phyloP scores from a whole-genome alignment of 306 rosid species.

The Dalbergia cochinchinensis region DNA sequence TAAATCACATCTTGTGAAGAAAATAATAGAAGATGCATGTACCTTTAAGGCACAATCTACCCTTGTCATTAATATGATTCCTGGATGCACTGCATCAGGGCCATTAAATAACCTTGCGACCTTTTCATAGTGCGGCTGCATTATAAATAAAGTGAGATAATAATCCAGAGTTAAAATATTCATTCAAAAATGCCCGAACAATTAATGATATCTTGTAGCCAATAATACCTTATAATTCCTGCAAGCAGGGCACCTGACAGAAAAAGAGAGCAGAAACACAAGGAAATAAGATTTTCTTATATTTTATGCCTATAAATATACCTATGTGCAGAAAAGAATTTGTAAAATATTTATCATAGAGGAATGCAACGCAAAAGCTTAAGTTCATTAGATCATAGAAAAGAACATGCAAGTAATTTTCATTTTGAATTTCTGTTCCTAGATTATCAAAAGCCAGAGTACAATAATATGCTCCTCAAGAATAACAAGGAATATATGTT shows the following conservation, averaged over 20 bases:
- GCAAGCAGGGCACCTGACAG: constrained; percentile 96
- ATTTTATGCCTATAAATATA: constrained; percentile 15
- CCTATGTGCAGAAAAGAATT: constrained; percentile 20
- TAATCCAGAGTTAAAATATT: constrained; percentile 29
- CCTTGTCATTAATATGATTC: constrained; percentile 84
- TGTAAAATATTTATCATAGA: constrained; percentile 22
- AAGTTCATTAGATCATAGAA: background rate
- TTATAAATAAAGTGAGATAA: constrained; percentile 32
- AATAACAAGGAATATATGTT: background rate
- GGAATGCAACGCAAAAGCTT: constrained; percentile 18
- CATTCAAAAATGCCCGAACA: background rate
- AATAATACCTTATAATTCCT: constrained; percentile 88
- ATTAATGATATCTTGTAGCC: constrained; percentile 14
- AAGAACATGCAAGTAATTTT: background rate
- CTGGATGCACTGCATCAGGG: constrained; percentile 93
- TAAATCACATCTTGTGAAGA: constrained; percentile 11
- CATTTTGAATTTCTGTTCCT: background rate
- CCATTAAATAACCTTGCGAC: constrained; percentile 98
- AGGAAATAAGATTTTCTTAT: constrained; percentile 42
- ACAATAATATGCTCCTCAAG: constrained; percentile 10
- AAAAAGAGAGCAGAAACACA: constrained; percentile 37
- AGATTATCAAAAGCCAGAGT: background rate
- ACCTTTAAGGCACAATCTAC: constrained; percentile 97
- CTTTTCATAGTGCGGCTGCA: constrained; percentile 94
- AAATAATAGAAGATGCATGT: constrained; percentile 38